Evolutionary conservation across 805 yeast species (phyloP).

Genomic region (Suhomyces emberorum): DNA sequence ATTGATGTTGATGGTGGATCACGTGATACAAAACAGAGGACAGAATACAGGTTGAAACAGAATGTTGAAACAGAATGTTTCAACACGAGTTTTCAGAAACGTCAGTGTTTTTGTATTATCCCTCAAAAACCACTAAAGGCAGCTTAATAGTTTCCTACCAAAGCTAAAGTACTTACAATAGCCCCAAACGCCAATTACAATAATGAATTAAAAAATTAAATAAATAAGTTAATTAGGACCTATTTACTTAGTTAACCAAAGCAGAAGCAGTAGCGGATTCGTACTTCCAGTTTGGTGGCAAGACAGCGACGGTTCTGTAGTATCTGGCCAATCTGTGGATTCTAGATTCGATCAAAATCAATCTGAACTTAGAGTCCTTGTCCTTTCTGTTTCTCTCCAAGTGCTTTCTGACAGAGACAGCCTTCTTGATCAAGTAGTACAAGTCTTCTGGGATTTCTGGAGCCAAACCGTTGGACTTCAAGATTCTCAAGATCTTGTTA

Average conservation of each 20-base stretch:
- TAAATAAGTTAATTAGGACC: constrained; percentile 6
- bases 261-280: constrained; percentile 99
- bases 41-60: no score
- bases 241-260: constrained; percentile 81
- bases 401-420: constrained; percentile 99
- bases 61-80: no score
- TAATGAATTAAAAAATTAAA: no score
- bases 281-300: constrained; percentile 99
- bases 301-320: constrained; percentile 99
- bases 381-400: constrained; percentile 99
- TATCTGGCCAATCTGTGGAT: constrained; percentile 99
- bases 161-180: no score
- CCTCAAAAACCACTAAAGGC: no score
- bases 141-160: no score
- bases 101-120: no score
- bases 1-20: no score
- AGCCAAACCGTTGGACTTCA: constrained; percentile 99
- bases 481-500: constrained; percentile 98
- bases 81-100: no score
- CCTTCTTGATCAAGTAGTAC: constrained; percentile 98
- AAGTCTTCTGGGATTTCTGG: constrained; percentile 99
- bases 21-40: no score
- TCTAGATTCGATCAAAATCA: constrained; percentile 99
- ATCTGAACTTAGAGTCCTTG: constrained; percentile 99
- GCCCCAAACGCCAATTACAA: no score